These are phyloP conservation scores for Nitzschia palea DNA, from an alignment of 108 stramenopile genomes.

Conservation along the genomic window DNA sequence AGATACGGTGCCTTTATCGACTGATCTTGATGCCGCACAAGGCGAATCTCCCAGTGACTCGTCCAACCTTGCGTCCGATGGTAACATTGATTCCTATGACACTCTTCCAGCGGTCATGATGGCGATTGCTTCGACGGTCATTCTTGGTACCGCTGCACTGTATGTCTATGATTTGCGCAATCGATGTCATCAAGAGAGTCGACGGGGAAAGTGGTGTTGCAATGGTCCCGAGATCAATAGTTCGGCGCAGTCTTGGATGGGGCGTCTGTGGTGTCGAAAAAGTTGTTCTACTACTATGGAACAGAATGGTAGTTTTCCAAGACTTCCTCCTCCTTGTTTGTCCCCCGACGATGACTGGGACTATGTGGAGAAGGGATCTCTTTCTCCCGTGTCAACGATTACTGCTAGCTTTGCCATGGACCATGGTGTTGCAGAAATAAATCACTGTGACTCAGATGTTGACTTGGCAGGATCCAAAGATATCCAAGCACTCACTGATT, in stretches of 20 bases:
- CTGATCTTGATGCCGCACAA: too few relatives aligned
- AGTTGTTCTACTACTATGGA: neutral
- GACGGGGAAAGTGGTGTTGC: neutral
- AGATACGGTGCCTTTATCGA: too few relatives aligned
- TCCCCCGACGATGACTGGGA: neutral
- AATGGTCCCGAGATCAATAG: neutral
- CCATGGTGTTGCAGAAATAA: too few relatives aligned
- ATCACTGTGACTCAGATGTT: constrained; percentile 6
- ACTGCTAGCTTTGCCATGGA: constrained; percentile 11
- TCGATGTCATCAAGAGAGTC: constrained; percentile 11
- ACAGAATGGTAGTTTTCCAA: neutral
- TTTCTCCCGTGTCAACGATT: constrained; percentile 18
- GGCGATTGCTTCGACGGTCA: constrained; percentile 11
- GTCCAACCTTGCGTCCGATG: neutral
- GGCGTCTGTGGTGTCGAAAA: neutral
- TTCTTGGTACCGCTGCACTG: constrained; percentile 6
- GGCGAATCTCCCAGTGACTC: too few relatives aligned
- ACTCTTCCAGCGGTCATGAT: constrained; percentile 24
- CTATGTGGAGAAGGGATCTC: neutral
- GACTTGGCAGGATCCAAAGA: constrained; percentile 9
- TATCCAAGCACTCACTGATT: constrained; percentile 18
- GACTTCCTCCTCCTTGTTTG: neutral
- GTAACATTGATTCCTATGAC: neutral
- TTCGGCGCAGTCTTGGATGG: neutral
- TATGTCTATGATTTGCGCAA: constrained; percentile 17